phyloP scores from a whole-genome alignment of 352 stramenopile genomes.

The Blastocystis sp. region DNA sequence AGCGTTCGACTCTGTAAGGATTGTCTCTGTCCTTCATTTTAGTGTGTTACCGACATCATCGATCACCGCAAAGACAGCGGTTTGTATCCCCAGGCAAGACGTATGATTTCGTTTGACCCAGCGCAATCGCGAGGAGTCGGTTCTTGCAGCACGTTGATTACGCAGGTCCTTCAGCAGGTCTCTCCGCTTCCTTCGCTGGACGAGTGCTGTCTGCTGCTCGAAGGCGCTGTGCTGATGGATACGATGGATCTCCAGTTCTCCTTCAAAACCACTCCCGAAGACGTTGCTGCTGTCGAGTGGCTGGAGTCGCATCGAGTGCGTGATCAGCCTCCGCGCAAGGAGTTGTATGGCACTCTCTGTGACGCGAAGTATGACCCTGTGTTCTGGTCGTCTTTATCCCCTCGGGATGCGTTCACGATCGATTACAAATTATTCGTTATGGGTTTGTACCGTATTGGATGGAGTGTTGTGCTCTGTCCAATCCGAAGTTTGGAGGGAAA shows the following conservation, averaged over 20 bases:
- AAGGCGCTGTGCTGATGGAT: constrained; percentile 11
- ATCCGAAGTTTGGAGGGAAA: neutral
- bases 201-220: neutral
- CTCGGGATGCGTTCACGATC: neutral
- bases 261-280: neutral
- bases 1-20: neutral
- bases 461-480: constrained; percentile 22
- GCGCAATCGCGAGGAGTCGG: neutral
- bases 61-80: constrained; percentile 44
- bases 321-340: neutral
- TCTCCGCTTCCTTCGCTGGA: neutral
- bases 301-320: neutral
- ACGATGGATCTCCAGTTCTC: constrained; percentile 13
- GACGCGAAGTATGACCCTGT: neutral
- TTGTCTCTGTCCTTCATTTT: neutral
- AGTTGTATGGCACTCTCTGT: neutral
- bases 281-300: neutral
- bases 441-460: neutral
- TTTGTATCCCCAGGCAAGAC: neutral
- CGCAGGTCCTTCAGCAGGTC: neutral
- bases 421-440: neutral
- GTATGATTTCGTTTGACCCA: neutral
- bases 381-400: neutral
- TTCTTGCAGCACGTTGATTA: constrained; percentile 25
- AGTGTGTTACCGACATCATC: neutral